Evolutionary conservation across 2,329 filamentous ascomycete species (phyloP), one percentile per base, ranked within the genome.

Genomic region (Gaeumannomyces sp.): DNA sequence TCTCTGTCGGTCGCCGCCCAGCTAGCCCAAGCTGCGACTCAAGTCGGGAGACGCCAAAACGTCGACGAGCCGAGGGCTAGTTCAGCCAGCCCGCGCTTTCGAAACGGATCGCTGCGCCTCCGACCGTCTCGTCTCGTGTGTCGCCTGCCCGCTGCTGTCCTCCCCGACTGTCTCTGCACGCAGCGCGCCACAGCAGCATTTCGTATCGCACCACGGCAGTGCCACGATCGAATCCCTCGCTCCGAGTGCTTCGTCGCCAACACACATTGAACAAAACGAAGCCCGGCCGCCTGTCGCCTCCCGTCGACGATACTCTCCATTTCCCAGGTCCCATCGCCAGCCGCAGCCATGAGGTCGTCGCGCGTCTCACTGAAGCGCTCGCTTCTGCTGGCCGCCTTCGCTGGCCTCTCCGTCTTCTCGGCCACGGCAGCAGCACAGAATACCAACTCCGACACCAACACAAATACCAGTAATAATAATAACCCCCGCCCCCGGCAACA

Each of bases 361-460:
- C 70, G 68, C 58, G 64, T 71, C 57, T 74, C 73, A 59, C 65
- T 73, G 71, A 74, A 70, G 73, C 74, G 73, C 57, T 70, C 70
- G 68, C 71, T 76, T 67, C 70, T 76, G 64, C 66, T 74, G 25
- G 69, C 73, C 2, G 64, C 70, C 31, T 65, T 75, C 56, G 64
- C 71, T 29, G 69, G 70, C 28, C 64, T 73, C 28, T 66, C 70
- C 1, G 62, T 74, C 35, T 66, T 74, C 62, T 67, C 72, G 13
- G 65, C 67, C 25, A 66, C 65, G n/a, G 71, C 66, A 13, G 50
- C 73, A 59, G 75, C 74, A 8, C 73, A 74, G 38, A 64, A 70
- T 60, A 61, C 68, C 38, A 59, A 68, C 38, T 62, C 67, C 31
- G 60, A 68, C 61, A 59, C 60, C 38, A 65, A 50, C 45, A 28